A percentile compares a stretch with the other conserved stretches of the same genome.
Conservation (phyloP, 352 stramenopile genomes). For the Phytophthora agathidicida region DNA sequence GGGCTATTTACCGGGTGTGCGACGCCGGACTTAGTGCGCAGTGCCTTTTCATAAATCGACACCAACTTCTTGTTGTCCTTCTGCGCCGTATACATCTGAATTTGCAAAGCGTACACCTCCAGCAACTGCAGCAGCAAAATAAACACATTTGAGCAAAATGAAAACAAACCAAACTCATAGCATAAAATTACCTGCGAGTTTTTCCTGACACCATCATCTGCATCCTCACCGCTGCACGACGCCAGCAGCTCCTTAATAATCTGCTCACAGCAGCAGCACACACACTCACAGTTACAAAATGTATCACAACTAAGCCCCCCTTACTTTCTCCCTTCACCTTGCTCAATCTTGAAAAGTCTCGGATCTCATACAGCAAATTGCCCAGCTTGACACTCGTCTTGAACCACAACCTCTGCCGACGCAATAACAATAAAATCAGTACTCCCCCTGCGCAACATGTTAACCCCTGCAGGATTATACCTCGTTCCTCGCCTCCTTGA, state of each 20-base stretch:
- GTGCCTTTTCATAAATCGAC: slow-evolving; percentile 91
- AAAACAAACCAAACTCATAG: not conserved
- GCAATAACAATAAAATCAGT: not conserved
- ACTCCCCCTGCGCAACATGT: no score
- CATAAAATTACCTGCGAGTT: slow-evolving; percentile 64
- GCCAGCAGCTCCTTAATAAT: slow-evolving; percentile 88
- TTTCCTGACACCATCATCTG: slow-evolving; percentile 86
- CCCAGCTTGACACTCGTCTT: slow-evolving; percentile 96
- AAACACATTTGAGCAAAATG: slow-evolving; percentile 31
- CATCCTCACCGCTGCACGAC: slow-evolving; percentile 86
- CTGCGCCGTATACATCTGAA: slow-evolving; percentile 93
- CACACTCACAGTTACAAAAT: not conserved
- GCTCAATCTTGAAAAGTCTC: slow-evolving; percentile 69
- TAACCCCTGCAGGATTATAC: no score
- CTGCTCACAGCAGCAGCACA: slow-evolving; percentile 19
- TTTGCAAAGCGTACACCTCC: slow-evolving; percentile 94
- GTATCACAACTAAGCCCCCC: not conserved
- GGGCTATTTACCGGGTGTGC: slow-evolving; percentile 75
- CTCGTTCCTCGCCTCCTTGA: slow-evolving; percentile 86
- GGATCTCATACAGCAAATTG: slow-evolving; percentile 91
- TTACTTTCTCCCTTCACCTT: slow-evolving; percentile 43
- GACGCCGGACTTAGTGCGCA: slow-evolving; percentile 90
- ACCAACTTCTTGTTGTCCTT: slow-evolving; percentile 95
- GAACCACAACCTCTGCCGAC: slow-evolving; percentile 91
- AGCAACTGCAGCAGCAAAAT: slow-evolving; percentile 63